Conservation (phyloP, 2,329 filamentous ascomycete genomes). For the Rhexocercosporidium sp. region DNA sequence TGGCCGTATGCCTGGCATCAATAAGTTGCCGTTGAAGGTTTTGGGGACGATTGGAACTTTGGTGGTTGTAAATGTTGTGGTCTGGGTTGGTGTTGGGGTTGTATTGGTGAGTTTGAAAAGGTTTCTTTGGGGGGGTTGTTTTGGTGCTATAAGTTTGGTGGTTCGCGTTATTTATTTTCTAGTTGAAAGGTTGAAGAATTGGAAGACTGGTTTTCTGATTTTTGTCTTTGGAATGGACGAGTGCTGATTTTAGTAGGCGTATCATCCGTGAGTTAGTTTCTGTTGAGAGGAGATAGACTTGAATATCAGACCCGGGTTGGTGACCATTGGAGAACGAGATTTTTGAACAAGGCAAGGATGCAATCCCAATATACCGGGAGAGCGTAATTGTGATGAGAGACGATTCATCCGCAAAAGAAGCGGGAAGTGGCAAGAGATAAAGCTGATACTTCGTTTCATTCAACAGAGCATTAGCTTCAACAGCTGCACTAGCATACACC, state of each 20-base stretch:
- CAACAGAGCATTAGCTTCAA: slow-evolving; percentile 62
- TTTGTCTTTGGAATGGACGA: neutral
- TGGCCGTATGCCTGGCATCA: slow-evolving; percentile 4
- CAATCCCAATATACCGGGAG: neutral
- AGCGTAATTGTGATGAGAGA: neutral
- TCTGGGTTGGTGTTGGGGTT: slow-evolving; percentile 11
- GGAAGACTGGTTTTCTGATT: too few relatives aligned
- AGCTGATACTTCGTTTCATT: neutral
- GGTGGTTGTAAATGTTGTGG: slow-evolving; percentile 9
- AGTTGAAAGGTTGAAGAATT: neutral
- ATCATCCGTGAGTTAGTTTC: slow-evolving; percentile 8
- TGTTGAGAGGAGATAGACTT: neutral
- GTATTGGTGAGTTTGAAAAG: neutral
- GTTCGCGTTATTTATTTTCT: too few relatives aligned
- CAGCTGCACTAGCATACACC: slow-evolving; percentile 84
- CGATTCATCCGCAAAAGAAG: neutral
- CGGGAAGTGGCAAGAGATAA: neutral
- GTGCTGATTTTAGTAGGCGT: slow-evolving; percentile 5
- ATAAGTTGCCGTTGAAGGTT: slow-evolving; percentile 1
- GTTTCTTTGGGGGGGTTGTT: neutral
- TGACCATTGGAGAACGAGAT: neutral
- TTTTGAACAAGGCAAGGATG: too few relatives aligned
- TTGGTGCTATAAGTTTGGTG: neutral
- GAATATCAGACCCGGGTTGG: neutral
- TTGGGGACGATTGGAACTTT: slow-evolving; percentile 9